Base-by-base conservation (phyloP, 306 rosid genomes). In the Prunus mira region DNA sequence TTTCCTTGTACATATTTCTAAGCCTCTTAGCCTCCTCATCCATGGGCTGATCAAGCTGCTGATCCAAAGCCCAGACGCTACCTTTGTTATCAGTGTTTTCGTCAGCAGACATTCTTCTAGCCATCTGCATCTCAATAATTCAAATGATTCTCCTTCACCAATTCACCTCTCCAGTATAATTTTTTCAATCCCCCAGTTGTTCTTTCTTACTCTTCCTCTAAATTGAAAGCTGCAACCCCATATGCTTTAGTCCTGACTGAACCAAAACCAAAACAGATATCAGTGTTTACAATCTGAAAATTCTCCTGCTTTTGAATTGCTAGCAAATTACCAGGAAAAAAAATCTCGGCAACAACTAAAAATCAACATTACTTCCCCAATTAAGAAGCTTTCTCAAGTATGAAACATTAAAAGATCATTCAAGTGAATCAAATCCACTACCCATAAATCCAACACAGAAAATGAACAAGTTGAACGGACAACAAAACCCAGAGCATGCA, bases 11-110 rank as follows among this genome's bases (percentile, higher is more conserved):
- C 65, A 61, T 61, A 24, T 27, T 61, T 7, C 41, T 61, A 14
- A 61, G 25, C 65, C 65, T 61, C 14, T 13, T 61, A 61, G 65
- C 65, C 65, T 61, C 65, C 38, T 61, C 65, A 61, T 61, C 65
- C 65, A 61, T 61, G 65, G 65, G 41, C 65, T 61, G 65, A 61
- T 61, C 65, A 61, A 61, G n/a, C 65, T 61, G 65, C 65, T 61
- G 65, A 61, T 61, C 65, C 65, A 61, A 25, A 61, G 8, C 43
- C 43, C 43, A 38, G 43, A 38, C 43, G 43, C 43, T 7, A 38
- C 43, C 43, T 38, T 38, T 1, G 10, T 13, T 27, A 27, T 61
- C 65, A 15, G 65, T 61, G 34, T 0, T 27, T 13, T 61, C 65
- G 5, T 25, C 65, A 13, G 65, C 19, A 4, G 54, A 4, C 19